Percentiles rank a stretch among this genome's conserved stretches.
phyloP scores from a whole-genome alignment of 2,329 filamentous ascomycete genomes.

The Colletotrichum brevisporum region DNA sequence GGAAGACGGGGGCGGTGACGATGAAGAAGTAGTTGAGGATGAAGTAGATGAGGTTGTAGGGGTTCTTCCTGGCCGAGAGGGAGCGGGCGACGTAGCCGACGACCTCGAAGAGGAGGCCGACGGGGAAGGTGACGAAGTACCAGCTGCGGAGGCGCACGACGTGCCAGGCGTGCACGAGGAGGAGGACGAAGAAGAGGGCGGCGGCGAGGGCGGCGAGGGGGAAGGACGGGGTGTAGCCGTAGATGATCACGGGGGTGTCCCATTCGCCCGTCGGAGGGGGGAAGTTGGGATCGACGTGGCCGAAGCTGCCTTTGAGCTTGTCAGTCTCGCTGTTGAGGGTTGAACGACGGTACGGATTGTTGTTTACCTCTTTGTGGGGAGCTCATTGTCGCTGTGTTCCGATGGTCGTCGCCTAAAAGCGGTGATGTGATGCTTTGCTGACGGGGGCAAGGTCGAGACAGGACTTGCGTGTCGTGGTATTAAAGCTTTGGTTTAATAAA shows the following conservation, averaged over 20 bases:
- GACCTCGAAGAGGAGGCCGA: constrained; percentile 63
- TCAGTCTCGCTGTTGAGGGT: constrained; percentile 14
- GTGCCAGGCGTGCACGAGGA: constrained; percentile 54
- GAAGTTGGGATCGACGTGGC: constrained; percentile 67
- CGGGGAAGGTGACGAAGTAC: constrained; percentile 62
- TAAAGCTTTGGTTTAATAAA: background rate
- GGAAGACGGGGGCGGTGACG: constrained; percentile 71
- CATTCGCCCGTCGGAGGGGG: constrained; percentile 61
- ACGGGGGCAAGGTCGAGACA: background rate
- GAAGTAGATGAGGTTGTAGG: constrained; percentile 69
- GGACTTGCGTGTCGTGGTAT: background rate
- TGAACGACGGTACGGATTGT: rapidly evolving
- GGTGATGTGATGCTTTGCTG: background rate
- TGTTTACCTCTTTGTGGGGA: constrained; percentile 34
- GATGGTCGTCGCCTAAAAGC: constrained; percentile 16
- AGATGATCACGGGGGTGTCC: constrained; percentile 65
- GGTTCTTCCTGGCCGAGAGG: constrained; percentile 63
- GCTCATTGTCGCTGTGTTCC: constrained; percentile 3
- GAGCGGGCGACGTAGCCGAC: constrained; percentile 64
- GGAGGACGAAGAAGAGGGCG: constrained; percentile 58
- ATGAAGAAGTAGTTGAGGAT: constrained; percentile 74
- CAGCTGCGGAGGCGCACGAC: constrained; percentile 56
- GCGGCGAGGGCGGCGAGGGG: constrained; percentile 59
- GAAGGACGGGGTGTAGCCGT: constrained; percentile 64
- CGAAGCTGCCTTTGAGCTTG: constrained; percentile 34